Evolutionary conservation across 768 basidiomycete species (phyloP).

Genomic region (button mushroom (Agaricus bisporus)): DNA sequence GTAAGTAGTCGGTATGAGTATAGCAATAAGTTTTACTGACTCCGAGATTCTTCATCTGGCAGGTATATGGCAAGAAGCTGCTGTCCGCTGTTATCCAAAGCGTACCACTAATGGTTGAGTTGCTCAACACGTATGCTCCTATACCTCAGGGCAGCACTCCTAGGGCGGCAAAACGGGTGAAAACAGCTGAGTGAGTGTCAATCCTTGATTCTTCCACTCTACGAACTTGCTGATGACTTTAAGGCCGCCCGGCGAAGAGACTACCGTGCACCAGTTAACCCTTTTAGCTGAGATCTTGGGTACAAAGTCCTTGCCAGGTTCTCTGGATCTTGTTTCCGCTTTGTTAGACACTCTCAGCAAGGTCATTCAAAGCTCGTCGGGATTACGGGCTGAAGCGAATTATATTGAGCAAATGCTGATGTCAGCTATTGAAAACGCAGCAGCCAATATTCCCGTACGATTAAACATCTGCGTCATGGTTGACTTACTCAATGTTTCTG

Average conservation of each 20-base stretch:
- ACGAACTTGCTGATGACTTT: background rate
- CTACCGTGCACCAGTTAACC: constrained; percentile 41
- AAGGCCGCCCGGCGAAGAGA: constrained; percentile 24
- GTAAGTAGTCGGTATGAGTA: constrained; percentile 28
- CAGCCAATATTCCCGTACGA: constrained; percentile 50
- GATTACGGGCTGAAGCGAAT: constrained; percentile 56
- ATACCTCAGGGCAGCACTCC: constrained; percentile 30
- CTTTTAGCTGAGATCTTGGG: constrained; percentile 68
- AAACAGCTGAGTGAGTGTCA: constrained; percentile 45
- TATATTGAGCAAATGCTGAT: constrained; percentile 83
- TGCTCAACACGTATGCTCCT: constrained; percentile 48
- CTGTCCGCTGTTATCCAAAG: constrained; percentile 45
- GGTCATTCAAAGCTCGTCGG: constrained; percentile 50
- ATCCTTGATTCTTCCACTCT: background rate
- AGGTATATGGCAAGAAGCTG: constrained; percentile 40
- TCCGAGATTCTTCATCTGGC: constrained; percentile 23
- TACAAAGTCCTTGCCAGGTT: constrained; percentile 58
- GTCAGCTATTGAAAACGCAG: constrained; percentile 67
- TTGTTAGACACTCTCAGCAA: constrained; percentile 70
- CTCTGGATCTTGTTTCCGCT: constrained; percentile 62
- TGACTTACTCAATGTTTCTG: background rate
- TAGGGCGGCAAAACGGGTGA: constrained; percentile 61
- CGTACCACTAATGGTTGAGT: constrained; percentile 42
- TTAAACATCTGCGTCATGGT: background rate
- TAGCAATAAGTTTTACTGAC: background rate